These are phyloP conservation scores for Lipomyces yarrowii DNA, from an alignment of 1,139 yeast genomes.

Conservation along the genomic window DNA sequence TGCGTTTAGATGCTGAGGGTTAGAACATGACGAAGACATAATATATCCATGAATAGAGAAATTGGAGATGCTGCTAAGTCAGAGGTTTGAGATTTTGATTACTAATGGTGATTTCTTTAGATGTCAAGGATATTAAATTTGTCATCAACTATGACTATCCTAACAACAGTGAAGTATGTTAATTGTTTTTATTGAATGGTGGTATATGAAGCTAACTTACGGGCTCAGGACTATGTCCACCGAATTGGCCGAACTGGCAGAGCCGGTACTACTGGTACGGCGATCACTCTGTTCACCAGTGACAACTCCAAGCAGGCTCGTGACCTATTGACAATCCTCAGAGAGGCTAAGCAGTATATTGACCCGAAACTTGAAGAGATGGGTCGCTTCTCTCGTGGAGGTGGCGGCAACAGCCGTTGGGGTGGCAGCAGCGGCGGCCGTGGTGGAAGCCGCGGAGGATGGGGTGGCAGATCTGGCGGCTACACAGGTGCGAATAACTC, in stretches of 20 bases:
- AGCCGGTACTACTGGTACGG: constrained; percentile 96
- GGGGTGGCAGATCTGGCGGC: constrained; percentile 51
- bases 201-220: background rate
- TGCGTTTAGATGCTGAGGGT: background rate
- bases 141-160: constrained; percentile 98
- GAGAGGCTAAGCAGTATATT: constrained; percentile 92
- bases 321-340: constrained; percentile 83
- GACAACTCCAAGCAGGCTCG: constrained; percentile 87
- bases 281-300: constrained; percentile 90
- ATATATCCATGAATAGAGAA: background rate
- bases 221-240: constrained; percentile 73
- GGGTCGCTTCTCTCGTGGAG: constrained; percentile 49
- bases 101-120: constrained; percentile 47
- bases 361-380: constrained; percentile 54
- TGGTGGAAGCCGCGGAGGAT: constrained; percentile 61
- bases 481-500: constrained; percentile 28
- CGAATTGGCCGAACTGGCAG: constrained; percentile 98
- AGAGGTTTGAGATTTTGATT: background rate
- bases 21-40: background rate
- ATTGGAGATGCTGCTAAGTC: background rate
- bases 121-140: constrained; percentile 93
- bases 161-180: constrained; percentile 72
- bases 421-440: constrained; percentile 62
- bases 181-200: background rate
- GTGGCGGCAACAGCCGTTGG: constrained; percentile 51